A percentile compares a stretch with the other conserved stretches of the same genome.
These are phyloP conservation scores for Fusarium keratoplasticum DNA, from an alignment of 2,329 filamentous ascomycete genomes.

Conservation along the genomic window DNA sequence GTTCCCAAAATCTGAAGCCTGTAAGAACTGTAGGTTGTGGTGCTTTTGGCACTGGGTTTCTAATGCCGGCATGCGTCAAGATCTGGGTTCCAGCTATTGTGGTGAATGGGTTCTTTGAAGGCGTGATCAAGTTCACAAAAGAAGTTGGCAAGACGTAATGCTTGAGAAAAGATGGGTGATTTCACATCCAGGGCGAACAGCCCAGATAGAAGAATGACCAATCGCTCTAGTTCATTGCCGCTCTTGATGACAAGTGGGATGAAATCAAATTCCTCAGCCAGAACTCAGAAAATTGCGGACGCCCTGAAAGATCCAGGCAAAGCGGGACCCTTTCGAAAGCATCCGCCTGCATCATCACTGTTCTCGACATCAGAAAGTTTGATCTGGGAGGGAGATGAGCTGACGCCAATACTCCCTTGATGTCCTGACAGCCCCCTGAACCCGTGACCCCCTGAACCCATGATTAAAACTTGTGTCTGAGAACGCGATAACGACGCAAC, in stretches of 20 bases:
- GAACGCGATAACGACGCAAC: not conserved
- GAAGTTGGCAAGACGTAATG: not conserved
- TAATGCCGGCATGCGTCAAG: not conserved
- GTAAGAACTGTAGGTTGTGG: not conserved
- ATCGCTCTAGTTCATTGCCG: not conserved
- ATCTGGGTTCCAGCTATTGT: not conserved
- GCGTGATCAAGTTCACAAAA: not conserved
- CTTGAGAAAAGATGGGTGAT: not conserved
- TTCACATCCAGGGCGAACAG: not conserved
- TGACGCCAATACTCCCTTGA: not conserved
- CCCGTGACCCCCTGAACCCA: not conserved
- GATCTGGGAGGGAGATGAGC: not conserved
- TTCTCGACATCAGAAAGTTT: not conserved
- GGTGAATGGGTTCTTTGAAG: not conserved
- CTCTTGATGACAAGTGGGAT: not conserved
- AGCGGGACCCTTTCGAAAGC: not conserved
- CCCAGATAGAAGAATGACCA: not conserved
- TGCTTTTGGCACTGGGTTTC: not conserved
- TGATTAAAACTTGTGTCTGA: not conserved
- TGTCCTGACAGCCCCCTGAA: not conserved
- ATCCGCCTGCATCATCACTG: not conserved
- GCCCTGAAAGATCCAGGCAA: not conserved
- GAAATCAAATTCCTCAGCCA: not conserved
- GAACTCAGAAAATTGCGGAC: not conserved
- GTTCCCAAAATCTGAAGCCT: not conserved